Evolutionary conservation across 208 protist species (phyloP), one percentile per base, ranked within the genome.

Genomic region (Kentomonas sorsogonicus): DNA sequence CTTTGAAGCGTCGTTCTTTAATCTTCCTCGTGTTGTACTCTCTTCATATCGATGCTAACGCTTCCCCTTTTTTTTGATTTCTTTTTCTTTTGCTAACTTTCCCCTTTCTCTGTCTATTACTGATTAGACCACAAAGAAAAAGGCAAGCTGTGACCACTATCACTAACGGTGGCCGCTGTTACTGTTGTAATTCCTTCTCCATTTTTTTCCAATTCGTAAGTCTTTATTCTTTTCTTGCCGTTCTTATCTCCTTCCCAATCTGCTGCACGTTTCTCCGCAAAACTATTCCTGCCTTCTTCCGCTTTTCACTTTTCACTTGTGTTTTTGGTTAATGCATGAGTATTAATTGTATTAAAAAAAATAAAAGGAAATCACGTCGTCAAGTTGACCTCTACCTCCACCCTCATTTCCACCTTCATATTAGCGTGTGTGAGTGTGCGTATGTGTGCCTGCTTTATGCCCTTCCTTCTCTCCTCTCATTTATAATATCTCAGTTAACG

Each of bases 241-340:
- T 15, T 23, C 18, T 87, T 41, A 53, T 94, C 20, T 79, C 62
- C 47, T 94, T 94, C 74, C 63, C 91, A 9, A 73, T 91, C 44
- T 84, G 84, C 0, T 82, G 82, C 46, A 79, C 71, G 47, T 94
- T 92, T 64, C 72, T 67, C 47, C n/a, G n/a, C 3, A 40, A 20
- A n/a, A 56, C 25, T 30, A 5, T 45, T 26, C n/a, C 20, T 60
- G 33, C 47, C 20, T 50, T 50, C 38, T 46, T 43, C 43, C 13
- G 18, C 18, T 48, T 59, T 57, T 34, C 7, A 31, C 20, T 48
- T 41, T 30, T 54, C 2, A 45, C n/a, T 31, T 43, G n/a, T 33
- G 11, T 5, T 43, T 36, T 59, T 34, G 6, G 22, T 46, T 23
- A 1, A 45, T 31, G 22, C 0, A 9, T 34, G 20, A 38, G 33